Conservation (phyloP, 116 monocot genomes). For the Dioscorea cayenensis region DNA sequence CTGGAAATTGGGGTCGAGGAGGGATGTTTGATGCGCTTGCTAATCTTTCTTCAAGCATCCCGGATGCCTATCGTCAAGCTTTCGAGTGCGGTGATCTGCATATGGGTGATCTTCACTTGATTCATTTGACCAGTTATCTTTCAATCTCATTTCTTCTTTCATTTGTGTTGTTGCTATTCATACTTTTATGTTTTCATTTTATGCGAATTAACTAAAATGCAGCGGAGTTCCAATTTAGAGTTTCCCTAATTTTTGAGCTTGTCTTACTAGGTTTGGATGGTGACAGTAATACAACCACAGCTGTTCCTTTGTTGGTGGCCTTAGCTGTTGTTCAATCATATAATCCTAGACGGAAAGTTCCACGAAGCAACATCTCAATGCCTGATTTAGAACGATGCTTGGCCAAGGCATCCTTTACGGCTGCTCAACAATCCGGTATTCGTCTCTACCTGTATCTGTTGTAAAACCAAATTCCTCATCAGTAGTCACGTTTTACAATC, state of each 20-base stretch:
- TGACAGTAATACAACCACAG: conserved; percentile 9
- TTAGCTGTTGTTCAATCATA: conserved; percentile 91
- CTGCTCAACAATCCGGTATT: conserved; percentile 87
- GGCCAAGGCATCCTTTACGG: conserved; percentile 68
- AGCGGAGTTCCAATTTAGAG: too few species aligned
- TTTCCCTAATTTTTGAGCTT: neutral
- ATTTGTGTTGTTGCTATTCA: neutral
- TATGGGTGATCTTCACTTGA: conserved; percentile 78
- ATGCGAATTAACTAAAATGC: too few species aligned
- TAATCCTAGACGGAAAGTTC: conserved; percentile 82
- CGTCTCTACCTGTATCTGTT: neutral
- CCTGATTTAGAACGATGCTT: conserved; percentile 64
- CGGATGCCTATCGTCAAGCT: conserved; percentile 65
- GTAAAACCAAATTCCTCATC: too few species aligned
- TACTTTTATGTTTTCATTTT: neutral
- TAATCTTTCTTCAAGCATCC: conserved; percentile 56
- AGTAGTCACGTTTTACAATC: too few species aligned
- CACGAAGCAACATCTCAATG: conserved; percentile 65
- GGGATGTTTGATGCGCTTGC: conserved; percentile 86
- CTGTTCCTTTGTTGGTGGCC: conserved; percentile 50
- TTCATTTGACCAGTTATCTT: conserved; percentile 53
- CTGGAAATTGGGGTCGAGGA: conserved; percentile 84
- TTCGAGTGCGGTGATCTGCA: conserved; percentile 77
- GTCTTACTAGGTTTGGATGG: conserved; percentile 9
- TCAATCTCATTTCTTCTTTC: neutral